These are phyloP conservation scores for Blastomyces silverae DNA, from an alignment of 2,329 filamentous ascomycete species.

Conservation along the genomic window DNA sequence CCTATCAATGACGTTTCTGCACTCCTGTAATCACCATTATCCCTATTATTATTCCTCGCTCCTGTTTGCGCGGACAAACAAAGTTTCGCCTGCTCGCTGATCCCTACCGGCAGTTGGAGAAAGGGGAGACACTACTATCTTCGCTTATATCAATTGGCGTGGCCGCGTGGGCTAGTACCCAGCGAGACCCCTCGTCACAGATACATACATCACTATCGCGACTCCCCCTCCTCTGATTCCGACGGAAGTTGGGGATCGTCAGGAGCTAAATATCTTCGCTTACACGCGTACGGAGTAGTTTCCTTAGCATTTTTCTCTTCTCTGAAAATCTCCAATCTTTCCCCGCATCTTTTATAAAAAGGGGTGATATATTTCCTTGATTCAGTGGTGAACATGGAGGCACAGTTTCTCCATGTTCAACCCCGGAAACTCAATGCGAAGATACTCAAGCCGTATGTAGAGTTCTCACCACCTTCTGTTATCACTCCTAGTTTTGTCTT, in stretches of 20 bases:
- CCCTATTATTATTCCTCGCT: neutral
- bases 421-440: constrained; percentile 7
- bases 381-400: constrained; percentile 1
- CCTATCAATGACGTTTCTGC: neutral
- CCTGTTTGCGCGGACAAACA: neutral
- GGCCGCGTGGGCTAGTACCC: neutral
- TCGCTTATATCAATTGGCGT: neutral
- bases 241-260: neutral
- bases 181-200: neutral
- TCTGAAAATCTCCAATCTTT: neutral
- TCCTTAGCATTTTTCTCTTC: neutral
- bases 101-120: neutral
- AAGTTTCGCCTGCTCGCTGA: neutral
- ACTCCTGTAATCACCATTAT: neutral
- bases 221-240: neutral
- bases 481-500: neutral
- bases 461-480: neutral
- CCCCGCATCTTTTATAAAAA: neutral
- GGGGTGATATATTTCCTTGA: neutral
- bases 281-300: neutral
- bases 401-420: constrained; percentile 8
- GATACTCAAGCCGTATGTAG: constrained; percentile 12
- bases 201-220: neutral
- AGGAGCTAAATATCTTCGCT: constrained; percentile 5
- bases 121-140: neutral